A percentile compares a stretch with the other conserved stretches of the same genome.
These are phyloP conservation scores for Fusarium dlaminii DNA, from an alignment of 2,329 filamentous ascomycete species.

Conservation along the genomic window DNA sequence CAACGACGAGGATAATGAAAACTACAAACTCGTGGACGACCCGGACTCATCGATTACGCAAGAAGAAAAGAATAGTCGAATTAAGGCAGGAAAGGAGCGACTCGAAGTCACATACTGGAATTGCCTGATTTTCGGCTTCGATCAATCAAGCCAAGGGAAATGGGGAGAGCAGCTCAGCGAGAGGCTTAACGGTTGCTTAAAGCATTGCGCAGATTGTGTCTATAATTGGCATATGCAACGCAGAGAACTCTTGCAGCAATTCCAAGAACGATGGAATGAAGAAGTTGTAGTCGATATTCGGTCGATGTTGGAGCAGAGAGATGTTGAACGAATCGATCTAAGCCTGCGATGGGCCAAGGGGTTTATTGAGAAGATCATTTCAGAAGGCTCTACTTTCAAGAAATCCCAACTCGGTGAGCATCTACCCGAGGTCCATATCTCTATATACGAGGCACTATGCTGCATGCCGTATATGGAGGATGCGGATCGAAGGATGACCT, in stretches of 20 bases:
- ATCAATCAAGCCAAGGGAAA: conserved; percentile 66
- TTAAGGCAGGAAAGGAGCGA: conserved; percentile 64
- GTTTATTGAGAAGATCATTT: conserved; percentile 63
- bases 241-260: conserved; percentile 67
- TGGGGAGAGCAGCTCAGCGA: conserved; percentile 68
- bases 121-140: conserved; percentile 74
- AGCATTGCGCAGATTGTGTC: conserved; percentile 74
- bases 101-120: conserved; percentile 72
- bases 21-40: conserved; percentile 65
- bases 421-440: conserved; percentile 72
- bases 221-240: conserved; percentile 78
- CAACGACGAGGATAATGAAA: conserved; percentile 68
- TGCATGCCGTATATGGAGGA: conserved; percentile 78
- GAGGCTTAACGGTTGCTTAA: conserved; percentile 67
- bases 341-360: conserved; percentile 67
- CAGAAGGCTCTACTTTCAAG: conserved; percentile 57
- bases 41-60: conserved; percentile 58
- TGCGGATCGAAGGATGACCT: conserved; percentile 64
- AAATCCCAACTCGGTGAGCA: conserved; percentile 58
- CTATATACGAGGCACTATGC: conserved; percentile 88
- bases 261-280: conserved; percentile 67
- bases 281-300: conserved; percentile 62
- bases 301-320: conserved; percentile 66
- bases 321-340: conserved; percentile 68
- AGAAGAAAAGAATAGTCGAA: conserved; percentile 62